phyloP scores from a whole-genome alignment of 768 basidiomycete genomes.

The Stropharia rugosoannulata region DNA sequence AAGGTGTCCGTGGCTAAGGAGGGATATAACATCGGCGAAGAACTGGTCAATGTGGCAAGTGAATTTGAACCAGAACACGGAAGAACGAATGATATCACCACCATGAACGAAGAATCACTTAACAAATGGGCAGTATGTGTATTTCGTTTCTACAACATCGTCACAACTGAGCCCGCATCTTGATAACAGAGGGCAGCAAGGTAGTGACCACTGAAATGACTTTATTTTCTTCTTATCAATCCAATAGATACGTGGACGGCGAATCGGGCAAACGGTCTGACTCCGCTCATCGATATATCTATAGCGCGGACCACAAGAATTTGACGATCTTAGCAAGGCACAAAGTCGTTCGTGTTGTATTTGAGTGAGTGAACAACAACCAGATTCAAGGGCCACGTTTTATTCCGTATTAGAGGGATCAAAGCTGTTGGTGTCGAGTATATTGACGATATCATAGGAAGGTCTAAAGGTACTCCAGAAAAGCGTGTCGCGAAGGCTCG shows the following conservation, averaged over 20 bases:
- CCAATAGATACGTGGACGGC: too few species aligned
- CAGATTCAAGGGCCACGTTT: background rate
- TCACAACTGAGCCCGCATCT: too few species aligned
- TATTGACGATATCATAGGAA: conserved; percentile 31
- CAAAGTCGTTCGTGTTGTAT: conserved; percentile 43
- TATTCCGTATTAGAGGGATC: conserved; percentile 26
- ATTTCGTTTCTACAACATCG: too few species aligned
- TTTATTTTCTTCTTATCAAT: background rate
- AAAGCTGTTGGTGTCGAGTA: conserved; percentile 54
- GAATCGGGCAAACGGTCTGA: too few species aligned
- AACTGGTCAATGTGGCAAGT: conserved; percentile 46
- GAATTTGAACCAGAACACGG: conserved; percentile 48
- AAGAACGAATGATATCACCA: conserved; percentile 46
- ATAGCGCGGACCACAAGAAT: conserved; percentile 41
- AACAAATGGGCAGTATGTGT: conserved; percentile 26
- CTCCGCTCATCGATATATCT: conserved; percentile 33
- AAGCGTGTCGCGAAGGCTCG: conserved; percentile 34
- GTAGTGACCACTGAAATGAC: too few species aligned
- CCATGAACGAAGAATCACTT: conserved; percentile 30
- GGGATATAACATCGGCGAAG: conserved; percentile 37
- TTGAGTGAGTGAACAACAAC: conserved; percentile 34
- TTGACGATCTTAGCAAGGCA: conserved; percentile 35
- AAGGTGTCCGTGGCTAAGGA: conserved; percentile 43
- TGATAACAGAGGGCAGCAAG: too few species aligned
- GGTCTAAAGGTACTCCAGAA: conserved; percentile 19